Percentiles rank a stretch among this genome's conserved stretches.
Conservation (phyloP, 2,329 filamentous ascomycete species). For the Rutstroemia sydowiana region DNA sequence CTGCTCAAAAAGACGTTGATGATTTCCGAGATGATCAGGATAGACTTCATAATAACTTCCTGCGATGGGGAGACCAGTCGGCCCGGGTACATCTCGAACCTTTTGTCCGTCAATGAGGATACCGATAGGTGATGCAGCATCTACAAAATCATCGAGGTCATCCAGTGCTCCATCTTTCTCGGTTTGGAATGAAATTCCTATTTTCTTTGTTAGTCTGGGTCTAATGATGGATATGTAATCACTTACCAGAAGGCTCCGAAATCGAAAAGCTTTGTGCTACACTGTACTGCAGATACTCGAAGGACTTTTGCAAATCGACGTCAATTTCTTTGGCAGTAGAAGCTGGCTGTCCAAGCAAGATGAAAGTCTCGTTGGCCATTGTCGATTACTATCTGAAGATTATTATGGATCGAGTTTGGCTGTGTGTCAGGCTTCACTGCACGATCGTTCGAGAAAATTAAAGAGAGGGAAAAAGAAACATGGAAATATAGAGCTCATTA, state of each 20-base stretch:
- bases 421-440: neutral
- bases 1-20: constrained; percentile 33
- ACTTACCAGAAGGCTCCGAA: constrained; percentile 13
- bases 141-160: constrained; percentile 12
- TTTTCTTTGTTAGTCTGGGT: neutral
- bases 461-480: too few relatives aligned
- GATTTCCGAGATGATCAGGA: constrained; percentile 36
- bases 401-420: neutral
- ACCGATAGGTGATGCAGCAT: constrained; percentile 12
- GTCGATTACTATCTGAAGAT: neutral
- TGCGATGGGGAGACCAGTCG: constrained; percentile 30
- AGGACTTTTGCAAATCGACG: constrained; percentile 12
- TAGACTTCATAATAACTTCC: constrained; percentile 34
- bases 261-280: constrained; percentile 13
- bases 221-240: neutral
- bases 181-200: constrained; percentile 17
- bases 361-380: constrained; percentile 8
- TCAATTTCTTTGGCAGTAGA: constrained; percentile 8
- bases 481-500: too few relatives aligned
- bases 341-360: constrained; percentile 10
- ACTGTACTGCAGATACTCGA: constrained; percentile 12
- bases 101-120: constrained; percentile 16
- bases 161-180: constrained; percentile 14
- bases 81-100: constrained; percentile 22
- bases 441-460: too few relatives aligned